Percentiles rank a stretch among this genome's conserved stretches.
Conservation (phyloP, 176 grass and related monocot genomes). For the Carex pumila region DNA sequence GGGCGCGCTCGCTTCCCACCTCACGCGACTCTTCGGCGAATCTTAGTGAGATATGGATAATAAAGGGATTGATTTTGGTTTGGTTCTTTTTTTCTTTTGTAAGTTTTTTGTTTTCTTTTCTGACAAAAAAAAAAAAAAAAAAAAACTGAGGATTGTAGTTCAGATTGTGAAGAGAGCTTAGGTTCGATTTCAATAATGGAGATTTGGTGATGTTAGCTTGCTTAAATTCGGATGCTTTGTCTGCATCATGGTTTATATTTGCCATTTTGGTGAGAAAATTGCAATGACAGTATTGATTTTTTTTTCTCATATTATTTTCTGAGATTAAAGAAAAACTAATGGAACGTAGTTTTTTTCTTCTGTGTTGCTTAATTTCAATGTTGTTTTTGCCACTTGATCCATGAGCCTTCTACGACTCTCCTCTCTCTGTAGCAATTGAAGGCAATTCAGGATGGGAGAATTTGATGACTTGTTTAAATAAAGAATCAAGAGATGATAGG, state of each 20-base stretch:
- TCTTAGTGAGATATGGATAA: not conserved
- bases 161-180: not conserved
- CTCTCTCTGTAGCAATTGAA: too few relatives aligned
- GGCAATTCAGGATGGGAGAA: too few relatives aligned
- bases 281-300: not conserved
- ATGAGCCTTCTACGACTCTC: too few relatives aligned
- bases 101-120: too few relatives aligned
- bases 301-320: not conserved
- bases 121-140: too few relatives aligned
- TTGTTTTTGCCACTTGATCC: too few relatives aligned
- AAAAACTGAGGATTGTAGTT: not conserved
- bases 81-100: not conserved
- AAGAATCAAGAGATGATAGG: too few relatives aligned
- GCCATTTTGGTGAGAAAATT: not conserved
- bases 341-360: not conserved
- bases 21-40: slow-evolving; percentile 58
- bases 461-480: too few relatives aligned
- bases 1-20: slow-evolving; percentile 50
- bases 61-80: not conserved
- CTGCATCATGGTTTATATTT: not conserved
- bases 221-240: not conserved
- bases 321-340: not conserved
- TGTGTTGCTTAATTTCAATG: not conserved
- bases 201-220: not conserved
- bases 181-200: not conserved